phyloP scores from a whole-genome alignment of 2,329 filamentous ascomycete genomes.

The Trichoderma koningii region DNA sequence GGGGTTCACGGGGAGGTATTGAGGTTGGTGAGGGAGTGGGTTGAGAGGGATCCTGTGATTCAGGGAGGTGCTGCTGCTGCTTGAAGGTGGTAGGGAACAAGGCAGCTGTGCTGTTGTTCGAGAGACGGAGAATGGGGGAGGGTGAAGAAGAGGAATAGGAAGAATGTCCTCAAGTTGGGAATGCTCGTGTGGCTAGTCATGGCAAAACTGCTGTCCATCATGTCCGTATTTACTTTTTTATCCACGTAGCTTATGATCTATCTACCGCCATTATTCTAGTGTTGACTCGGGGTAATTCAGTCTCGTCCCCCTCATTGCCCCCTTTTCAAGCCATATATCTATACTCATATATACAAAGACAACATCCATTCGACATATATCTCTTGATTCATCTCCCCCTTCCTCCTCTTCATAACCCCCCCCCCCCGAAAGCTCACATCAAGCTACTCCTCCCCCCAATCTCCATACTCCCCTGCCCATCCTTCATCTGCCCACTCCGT shows the following conservation, averaged over 20 bases:
- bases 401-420: neutral
- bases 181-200: neutral
- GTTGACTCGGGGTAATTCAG: neutral
- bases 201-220: neutral
- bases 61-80: neutral
- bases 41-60: neutral
- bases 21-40: slow-evolving; percentile 31
- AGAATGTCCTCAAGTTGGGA: no score
- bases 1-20: slow-evolving; percentile 48
- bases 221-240: neutral
- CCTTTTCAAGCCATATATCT: neutral
- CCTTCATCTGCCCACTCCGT: slow-evolving; percentile 91
- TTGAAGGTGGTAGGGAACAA: no score
- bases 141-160: neutral
- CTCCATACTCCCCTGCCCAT: slow-evolving; percentile 87
- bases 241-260: neutral
- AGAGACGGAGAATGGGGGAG: neutral
- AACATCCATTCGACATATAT: neutral
- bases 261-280: neutral
- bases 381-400: neutral
- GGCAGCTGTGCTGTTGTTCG: neutral
- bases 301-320: neutral
- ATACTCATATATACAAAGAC: neutral
- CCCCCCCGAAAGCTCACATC: slow-evolving; percentile 61
- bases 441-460: slow-evolving; percentile 89